A percentile compares a stretch with the other conserved stretches of the same genome.
Evolutionary conservation across 495 filamentous ascomycete genomes (phyloP).

Genomic region (Penicillium silybi): DNA sequence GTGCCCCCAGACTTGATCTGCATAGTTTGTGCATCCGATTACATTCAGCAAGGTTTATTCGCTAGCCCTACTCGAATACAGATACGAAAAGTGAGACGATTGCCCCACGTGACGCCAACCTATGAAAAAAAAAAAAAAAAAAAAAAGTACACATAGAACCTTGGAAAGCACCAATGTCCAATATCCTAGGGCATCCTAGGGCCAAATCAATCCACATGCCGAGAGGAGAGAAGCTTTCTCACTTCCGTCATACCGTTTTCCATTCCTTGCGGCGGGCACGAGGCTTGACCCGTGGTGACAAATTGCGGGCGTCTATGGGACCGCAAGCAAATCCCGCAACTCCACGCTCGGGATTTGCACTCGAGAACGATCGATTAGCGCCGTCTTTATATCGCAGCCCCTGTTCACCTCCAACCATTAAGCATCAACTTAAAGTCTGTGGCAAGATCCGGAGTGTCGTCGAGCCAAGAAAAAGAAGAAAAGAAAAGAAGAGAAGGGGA

Average conservation of each 20-base stretch:
- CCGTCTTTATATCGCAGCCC: conserved; percentile 24
- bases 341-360: conserved; percentile 30
- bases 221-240: conserved; percentile 1
- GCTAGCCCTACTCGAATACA: neutral
- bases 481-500: conserved; percentile 9
- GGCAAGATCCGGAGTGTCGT: no score
- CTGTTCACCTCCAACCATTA: conserved; percentile 2
- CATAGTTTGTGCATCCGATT: no score
- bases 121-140: no score
- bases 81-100: no score
- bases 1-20: no score
- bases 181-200: neutral
- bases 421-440: neutral
- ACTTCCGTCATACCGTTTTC: conserved; percentile 1
- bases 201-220: neutral
- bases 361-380: conserved; percentile 22
- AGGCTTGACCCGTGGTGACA: conserved; percentile 5
- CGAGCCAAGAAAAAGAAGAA: conserved; percentile 5
- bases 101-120: neutral
- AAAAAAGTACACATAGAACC: no score
- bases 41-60: neutral
- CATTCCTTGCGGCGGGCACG: neutral
- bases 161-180: no score
- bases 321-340: conserved; percentile 29
- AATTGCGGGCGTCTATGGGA: conserved; percentile 11